Percentiles rank a stretch among this genome's conserved stretches.
These are phyloP conservation scores for Lichtheimia hyalospora DNA, from an alignment of 371 early-diverging fungal species.

Conservation along the genomic window DNA sequence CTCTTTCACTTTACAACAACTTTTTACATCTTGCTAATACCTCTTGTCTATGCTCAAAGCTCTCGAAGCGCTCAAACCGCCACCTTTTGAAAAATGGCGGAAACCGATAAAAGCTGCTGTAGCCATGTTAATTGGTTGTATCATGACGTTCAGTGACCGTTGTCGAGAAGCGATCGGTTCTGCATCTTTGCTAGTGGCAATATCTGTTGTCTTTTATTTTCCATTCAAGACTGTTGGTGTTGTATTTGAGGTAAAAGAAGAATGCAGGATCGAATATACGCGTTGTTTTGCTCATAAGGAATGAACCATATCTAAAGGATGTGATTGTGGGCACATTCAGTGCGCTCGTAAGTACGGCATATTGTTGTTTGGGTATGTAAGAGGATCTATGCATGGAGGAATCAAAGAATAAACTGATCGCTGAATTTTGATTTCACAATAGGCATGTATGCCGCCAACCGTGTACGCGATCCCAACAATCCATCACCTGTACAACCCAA, in stretches of 20 bases:
- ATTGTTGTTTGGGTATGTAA: constrained; percentile 30
- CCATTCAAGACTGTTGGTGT: constrained; percentile 23
- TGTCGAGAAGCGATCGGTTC: constrained; percentile 14
- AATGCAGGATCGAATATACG: not conserved
- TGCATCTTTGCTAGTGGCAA: constrained; percentile 10
- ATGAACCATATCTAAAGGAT: constrained; percentile 14
- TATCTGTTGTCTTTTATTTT: constrained; percentile 25
- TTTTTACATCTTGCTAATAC: too few relatives aligned
- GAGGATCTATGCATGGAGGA: not conserved
- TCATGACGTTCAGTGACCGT: constrained; percentile 20
- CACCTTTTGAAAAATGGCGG: constrained; percentile 25
- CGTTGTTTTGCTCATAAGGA: not conserved
- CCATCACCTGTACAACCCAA: constrained; percentile 34
- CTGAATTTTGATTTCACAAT: not conserved
- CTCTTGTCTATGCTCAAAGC: too few relatives aligned
- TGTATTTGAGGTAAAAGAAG: constrained; percentile 8
- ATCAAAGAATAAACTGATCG: not conserved
- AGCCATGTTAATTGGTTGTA: constrained; percentile 26
- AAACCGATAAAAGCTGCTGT: constrained; percentile 36
- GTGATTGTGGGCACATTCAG: constrained; percentile 30
- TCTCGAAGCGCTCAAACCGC: constrained; percentile 3
- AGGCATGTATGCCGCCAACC: constrained; percentile 35
- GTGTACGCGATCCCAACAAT: constrained; percentile 25
- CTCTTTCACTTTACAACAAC: too few relatives aligned
- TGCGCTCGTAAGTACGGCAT: constrained; percentile 23